These are phyloP conservation scores for Exophiala sp. DNA, from an alignment of 2,329 filamentous ascomycete species.

Conservation along the genomic window DNA sequence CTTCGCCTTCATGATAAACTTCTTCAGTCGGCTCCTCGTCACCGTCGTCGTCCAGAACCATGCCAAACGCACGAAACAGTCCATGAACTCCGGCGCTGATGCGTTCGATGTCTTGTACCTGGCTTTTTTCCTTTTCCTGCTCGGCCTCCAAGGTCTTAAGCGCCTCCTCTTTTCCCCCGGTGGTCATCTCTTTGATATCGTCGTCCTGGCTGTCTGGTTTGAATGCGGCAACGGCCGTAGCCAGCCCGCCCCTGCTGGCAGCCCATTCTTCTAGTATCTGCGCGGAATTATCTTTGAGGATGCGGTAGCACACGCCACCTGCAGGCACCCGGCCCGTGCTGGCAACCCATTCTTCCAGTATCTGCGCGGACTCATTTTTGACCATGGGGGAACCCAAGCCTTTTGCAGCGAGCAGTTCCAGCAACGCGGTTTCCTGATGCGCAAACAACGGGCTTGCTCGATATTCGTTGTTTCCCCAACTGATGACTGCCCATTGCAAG, in stretches of 20 bases:
- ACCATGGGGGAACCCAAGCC: no score
- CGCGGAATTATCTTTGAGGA: neutral
- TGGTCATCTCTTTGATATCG: neutral
- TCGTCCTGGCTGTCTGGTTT: neutral
- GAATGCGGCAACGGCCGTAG: neutral
- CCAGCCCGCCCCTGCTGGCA: neutral
- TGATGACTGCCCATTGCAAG: constrained; percentile 6
- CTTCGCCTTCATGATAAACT: no score
- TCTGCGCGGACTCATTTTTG: neutral
- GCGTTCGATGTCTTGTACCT: no score
- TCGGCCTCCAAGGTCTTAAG: neutral
- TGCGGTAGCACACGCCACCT: neutral
- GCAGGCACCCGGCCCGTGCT: neutral
- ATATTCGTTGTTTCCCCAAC: constrained; percentile 15
- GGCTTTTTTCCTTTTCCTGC: no score
- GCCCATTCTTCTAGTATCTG: neutral
- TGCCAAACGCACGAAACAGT: no score
- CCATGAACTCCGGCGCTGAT: no score
- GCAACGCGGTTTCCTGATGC: neutral
- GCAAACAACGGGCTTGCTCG: constrained; percentile 5
- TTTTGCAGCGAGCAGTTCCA: no score
- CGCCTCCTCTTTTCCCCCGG: neutral
- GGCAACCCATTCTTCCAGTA: neutral
- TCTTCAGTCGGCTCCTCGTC: no score
- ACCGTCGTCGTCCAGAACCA: no score